These are phyloP conservation scores for Aspergillus puulaauensis DNA, from an alignment of 2,329 filamentous ascomycete species.

Conservation along the genomic window DNA sequence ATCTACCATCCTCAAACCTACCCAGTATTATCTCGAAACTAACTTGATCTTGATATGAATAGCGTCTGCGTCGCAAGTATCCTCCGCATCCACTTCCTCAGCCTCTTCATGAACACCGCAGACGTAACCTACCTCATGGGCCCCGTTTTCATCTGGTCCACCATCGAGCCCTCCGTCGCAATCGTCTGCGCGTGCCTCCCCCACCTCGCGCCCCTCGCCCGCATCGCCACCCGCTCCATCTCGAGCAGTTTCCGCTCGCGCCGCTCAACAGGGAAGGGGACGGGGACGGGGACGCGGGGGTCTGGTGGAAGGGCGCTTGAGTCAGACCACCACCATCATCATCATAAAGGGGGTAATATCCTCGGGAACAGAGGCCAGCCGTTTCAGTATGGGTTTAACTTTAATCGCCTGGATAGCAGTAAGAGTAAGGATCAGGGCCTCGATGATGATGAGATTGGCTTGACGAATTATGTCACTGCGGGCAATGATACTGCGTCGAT, in stretches of 20 bases:
- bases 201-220: slow-evolving; percentile 14
- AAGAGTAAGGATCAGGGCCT: not conserved
- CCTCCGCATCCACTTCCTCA: slow-evolving; percentile 10
- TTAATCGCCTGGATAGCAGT: not conserved
- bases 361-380: not conserved
- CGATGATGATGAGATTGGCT: slow-evolving; percentile 4
- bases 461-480: not conserved
- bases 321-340: too few species aligned
- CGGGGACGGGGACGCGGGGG: too few species aligned
- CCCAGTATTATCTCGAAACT: too few species aligned
- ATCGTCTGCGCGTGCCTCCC: slow-evolving; percentile 16
- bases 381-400: not conserved
- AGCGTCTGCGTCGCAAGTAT: slow-evolving; percentile 14
- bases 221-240: not conserved
- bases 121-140: slow-evolving; percentile 15
- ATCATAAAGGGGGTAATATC: not conserved
- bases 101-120: not conserved
- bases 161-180: slow-evolving; percentile 12
- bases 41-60: not conserved
- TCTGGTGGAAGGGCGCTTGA: too few species aligned
- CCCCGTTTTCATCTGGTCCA: slow-evolving; percentile 15
- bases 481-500: too few species aligned
- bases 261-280: too few species aligned
- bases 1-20: not conserved
- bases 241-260: not conserved